Percentiles rank a stretch among this genome's conserved stretches.
These are phyloP conservation scores for Bothriochloa decipiens DNA, from an alignment of 176 grass and related monocot genomes.

Conservation along the genomic window DNA sequence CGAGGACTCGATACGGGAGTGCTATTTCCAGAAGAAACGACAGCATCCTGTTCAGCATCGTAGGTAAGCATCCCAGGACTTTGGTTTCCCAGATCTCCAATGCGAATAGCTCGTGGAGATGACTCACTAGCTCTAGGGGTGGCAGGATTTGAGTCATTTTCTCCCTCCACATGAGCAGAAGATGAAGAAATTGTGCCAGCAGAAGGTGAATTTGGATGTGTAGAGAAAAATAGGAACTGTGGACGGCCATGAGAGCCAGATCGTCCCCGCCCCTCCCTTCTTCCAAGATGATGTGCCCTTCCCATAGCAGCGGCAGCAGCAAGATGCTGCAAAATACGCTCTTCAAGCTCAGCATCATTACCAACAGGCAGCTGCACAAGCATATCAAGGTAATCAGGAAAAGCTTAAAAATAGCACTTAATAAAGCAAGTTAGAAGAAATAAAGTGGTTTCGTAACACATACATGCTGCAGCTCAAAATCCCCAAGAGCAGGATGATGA, in stretches of 20 bases:
- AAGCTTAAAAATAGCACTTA: not conserved
- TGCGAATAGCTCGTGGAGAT: conserved; percentile 37
- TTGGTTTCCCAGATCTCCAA: conserved; percentile 44
- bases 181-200: conserved; percentile 47
- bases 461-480: conserved; percentile 88
- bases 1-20: conserved; percentile 58
- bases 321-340: conserved; percentile 85
- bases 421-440: conserved; percentile 3
- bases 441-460: conserved; percentile 40
- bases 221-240: conserved; percentile 67
- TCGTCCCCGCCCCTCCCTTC: conserved; percentile 72
- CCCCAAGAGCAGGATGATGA: conserved; percentile 77
- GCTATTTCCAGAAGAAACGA: conserved; percentile 53
- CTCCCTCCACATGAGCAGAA: conserved; percentile 43
- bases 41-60: conserved; percentile 59
- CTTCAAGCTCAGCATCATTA: conserved; percentile 82
- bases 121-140: conserved; percentile 44
- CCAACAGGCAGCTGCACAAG: conserved; percentile 65
- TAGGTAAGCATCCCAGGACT: conserved; percentile 45
- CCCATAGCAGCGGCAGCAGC: conserved; percentile 73
- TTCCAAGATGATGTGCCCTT: conserved; percentile 65
- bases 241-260: conserved; percentile 52
- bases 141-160: conserved; percentile 44
- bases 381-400: conserved; percentile 22
- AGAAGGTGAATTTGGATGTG: conserved; percentile 48